Percentiles rank a stretch among this genome's conserved stretches.
Evolutionary conservation across 306 rosid species (phyloP).

Genomic region (Crotalaria pallida): DNA sequence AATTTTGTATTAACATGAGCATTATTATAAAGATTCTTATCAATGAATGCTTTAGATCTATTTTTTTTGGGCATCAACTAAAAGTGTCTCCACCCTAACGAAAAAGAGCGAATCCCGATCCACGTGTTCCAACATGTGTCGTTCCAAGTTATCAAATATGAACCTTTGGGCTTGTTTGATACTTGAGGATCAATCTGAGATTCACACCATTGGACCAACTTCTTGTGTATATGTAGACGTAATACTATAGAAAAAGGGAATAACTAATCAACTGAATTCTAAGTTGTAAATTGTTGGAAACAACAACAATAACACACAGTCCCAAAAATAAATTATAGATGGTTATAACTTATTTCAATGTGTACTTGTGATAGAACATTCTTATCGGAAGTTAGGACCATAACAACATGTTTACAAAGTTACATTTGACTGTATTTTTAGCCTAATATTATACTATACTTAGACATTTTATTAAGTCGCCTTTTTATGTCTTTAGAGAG

Average conservation of each 20-base stretch:
- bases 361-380: conserved; percentile 1
- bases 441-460: background rate
- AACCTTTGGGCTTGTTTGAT: too few relatives aligned
- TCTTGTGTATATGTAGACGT: too few relatives aligned
- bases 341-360: background rate
- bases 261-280: background rate
- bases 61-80: too few relatives aligned
- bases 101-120: too few relatives aligned
- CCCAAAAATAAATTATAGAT: background rate
- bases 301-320: background rate
- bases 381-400: background rate
- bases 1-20: background rate
- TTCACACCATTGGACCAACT: too few relatives aligned
- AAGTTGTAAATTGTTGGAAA: background rate
- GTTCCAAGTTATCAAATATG: too few relatives aligned
- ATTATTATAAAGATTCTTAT: background rate
- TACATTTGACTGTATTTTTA: background rate
- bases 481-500: background rate
- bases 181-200: too few relatives aligned
- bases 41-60: background rate
- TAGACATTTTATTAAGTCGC: background rate
- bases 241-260: background rate
- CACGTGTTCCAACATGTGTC: too few relatives aligned
- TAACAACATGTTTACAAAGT: too few relatives aligned
- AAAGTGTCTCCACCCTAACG: too few relatives aligned